These are phyloP conservation scores for Floccularia luteovirens DNA, from an alignment of 768 basidiomycete species.

Conservation along the genomic window DNA sequence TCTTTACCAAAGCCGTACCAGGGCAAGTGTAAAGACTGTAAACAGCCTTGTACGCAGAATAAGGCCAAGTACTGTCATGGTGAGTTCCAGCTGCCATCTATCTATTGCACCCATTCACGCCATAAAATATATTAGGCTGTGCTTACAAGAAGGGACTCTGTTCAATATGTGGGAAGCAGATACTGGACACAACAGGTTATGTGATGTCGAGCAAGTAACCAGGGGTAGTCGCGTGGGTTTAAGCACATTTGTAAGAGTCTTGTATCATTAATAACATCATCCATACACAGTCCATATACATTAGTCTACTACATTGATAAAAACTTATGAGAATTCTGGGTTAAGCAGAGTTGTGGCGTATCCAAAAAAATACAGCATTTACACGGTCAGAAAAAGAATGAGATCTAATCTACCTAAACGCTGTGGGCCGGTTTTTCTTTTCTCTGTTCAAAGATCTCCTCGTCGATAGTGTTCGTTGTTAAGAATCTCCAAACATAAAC, in stretches of 20 bases:
- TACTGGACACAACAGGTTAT: slow-evolving; percentile 78
- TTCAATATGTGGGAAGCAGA: slow-evolving; percentile 82
- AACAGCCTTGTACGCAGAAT: slow-evolving; percentile 78
- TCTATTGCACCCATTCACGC: slow-evolving; percentile 6
- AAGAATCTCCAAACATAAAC: slow-evolving; percentile 82
- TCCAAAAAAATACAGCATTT: too few relatives aligned
- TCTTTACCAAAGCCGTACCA: slow-evolving; percentile 61
- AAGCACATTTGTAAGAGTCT: slow-evolving; percentile 6
- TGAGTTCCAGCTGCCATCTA: slow-evolving; percentile 16
- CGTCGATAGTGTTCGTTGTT: slow-evolving; percentile 84
- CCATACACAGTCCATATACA: too few relatives aligned
- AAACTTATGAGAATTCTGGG: not conserved
- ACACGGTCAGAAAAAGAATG: too few relatives aligned
- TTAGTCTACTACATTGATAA: not conserved
- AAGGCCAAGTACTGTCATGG: slow-evolving; percentile 87
- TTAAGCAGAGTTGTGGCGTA: not conserved
- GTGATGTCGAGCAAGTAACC: slow-evolving; percentile 77
- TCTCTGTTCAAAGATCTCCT: slow-evolving; percentile 67
- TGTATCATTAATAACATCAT: too few relatives aligned
- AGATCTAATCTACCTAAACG: too few relatives aligned
- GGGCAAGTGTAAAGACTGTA: slow-evolving; percentile 83
- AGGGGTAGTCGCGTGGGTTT: slow-evolving; percentile 5
- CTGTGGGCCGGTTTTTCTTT: too few relatives aligned
- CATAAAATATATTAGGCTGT: slow-evolving; percentile 44
- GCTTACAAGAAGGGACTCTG: slow-evolving; percentile 85